Evolutionary conservation across 352 stramenopile genomes (phyloP), one percentile per base, ranked within the genome.

Genomic region (Pythium rishiriense): DNA sequence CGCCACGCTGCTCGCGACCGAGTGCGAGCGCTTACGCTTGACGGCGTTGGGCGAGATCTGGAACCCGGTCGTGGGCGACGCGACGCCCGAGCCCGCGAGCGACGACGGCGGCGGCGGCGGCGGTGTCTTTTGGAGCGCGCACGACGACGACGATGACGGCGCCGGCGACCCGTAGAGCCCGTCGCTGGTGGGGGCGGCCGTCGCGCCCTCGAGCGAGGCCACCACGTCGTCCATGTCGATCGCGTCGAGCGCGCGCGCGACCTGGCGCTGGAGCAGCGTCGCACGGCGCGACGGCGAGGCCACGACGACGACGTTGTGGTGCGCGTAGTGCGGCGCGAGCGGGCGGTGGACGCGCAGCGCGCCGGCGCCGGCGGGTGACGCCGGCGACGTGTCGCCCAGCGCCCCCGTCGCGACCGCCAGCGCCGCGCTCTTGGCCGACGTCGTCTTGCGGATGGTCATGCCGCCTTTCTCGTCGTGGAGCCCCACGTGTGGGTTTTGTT

Each of bases 11-110:
- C 26, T 53, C 47, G 77, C 67, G 29, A 80, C 75, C 58, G 70
- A 85, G 46, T 76, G 78, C 57, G 81, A 73, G 19, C 81, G 79
- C 68, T 90, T 90, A 56, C 81, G 81, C 72, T 87, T 88, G 31
- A 76, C 60, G 15, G 70, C 61, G 42, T 72, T 83, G 47, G 72
- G 71, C 25, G 76, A 78, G 62, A 78, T 78, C 62, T 78, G 72
- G 51, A 72, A 74, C 22, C 28, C 48, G 19, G 4, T 24, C 31
- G 15, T 56, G 29, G 49, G 49, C 49, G 49, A 56, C 28, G 31
- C 43, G 1, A 39, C 35, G 11, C 31, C 39, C 35, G 58, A 50
- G 12, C 15, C 10, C 15, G 47, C 37, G 14, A 28, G 26, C 37
- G 50, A 24, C 9, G 51, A 58, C 1, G 39, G n/a, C 51, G 54